Conservation (phyloP, 1,284 basidiomycete genomes). For the Irpex rosettiformis region DNA sequence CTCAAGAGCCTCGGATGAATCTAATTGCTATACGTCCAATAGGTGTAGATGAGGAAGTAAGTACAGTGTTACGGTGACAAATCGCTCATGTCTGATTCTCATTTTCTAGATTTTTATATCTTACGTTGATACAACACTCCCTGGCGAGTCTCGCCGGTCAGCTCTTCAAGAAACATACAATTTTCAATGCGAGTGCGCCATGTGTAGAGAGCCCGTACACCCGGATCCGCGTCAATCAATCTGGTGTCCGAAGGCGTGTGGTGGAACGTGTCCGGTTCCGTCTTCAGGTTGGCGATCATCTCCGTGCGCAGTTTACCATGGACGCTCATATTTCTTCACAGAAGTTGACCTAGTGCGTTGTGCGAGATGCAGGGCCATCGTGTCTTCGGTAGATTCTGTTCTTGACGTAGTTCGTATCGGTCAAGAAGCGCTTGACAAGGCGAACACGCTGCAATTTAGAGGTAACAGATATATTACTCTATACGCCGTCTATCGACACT, state of each 20-base stretch:
- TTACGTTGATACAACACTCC: slow-evolving; percentile 84
- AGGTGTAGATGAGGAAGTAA: slow-evolving; percentile 65
- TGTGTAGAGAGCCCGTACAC: slow-evolving; percentile 40
- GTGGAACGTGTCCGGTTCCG: slow-evolving; percentile 54
- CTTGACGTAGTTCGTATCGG: slow-evolving; percentile 61
- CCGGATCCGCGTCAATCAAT: slow-evolving; percentile 71
- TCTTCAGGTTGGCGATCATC: slow-evolving; percentile 43
- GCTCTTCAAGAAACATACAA: slow-evolving; percentile 73
- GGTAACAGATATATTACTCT: slow-evolving; percentile 36
- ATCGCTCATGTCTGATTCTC: background rate
- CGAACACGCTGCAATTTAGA: slow-evolving; percentile 52
- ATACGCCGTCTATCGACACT: slow-evolving; percentile 1
- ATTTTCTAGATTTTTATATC: slow-evolving; percentile 26
- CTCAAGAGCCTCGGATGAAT: slow-evolving; percentile 62
- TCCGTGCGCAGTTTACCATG: slow-evolving; percentile 2
- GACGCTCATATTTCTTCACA: slow-evolving; percentile 20
- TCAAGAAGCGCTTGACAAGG: slow-evolving; percentile 69
- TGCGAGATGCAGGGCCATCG: slow-evolving; percentile 48
- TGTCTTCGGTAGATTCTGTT: slow-evolving; percentile 49
- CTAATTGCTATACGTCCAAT: slow-evolving; percentile 72
- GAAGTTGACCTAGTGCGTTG: slow-evolving; percentile 52
- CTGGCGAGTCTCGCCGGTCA: slow-evolving; percentile 50
- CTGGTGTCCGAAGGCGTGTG: slow-evolving; percentile 64
- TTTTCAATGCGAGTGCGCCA: slow-evolving; percentile 72
- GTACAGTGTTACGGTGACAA: background rate